These are phyloP conservation scores for Kwoniella botswanensis DNA, from an alignment of 768 basidiomycete genomes.

Conservation along the genomic window DNA sequence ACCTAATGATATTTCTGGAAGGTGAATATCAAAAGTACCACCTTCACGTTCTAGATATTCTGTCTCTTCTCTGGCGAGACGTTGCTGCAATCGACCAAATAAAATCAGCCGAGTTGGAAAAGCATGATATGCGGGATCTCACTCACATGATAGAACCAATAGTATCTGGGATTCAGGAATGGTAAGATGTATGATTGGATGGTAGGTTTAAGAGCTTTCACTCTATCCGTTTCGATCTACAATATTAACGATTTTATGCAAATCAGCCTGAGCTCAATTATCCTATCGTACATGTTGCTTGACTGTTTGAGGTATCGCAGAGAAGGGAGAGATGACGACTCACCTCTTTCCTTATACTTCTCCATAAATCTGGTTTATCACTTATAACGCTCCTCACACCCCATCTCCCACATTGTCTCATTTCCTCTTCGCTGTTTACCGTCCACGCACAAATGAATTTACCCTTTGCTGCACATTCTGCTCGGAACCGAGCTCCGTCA, in stretches of 20 bases:
- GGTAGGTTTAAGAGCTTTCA: slow-evolving; percentile 36
- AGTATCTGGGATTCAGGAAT: slow-evolving; percentile 41
- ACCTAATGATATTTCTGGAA: slow-evolving; percentile 30
- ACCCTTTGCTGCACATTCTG: slow-evolving; percentile 73
- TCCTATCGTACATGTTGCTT: no score
- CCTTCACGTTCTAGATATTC: slow-evolving; percentile 56
- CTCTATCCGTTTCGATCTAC: slow-evolving; percentile 38
- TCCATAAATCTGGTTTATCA: slow-evolving; percentile 56
- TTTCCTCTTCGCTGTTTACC: slow-evolving; percentile 81
- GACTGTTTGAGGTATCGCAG: no score
- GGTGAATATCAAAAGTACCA: slow-evolving; percentile 42
- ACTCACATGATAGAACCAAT: slow-evolving; percentile 44
- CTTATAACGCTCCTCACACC: slow-evolving; percentile 55
- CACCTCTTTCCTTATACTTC: slow-evolving; percentile 47
- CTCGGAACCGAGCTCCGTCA: slow-evolving; percentile 74
- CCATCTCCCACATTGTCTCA: slow-evolving; percentile 59
- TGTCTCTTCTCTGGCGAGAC: slow-evolving; percentile 46
- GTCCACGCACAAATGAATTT: slow-evolving; percentile 96
- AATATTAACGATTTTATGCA: no score
- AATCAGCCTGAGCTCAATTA: no score
- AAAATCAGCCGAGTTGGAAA: neutral
- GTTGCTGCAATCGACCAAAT: slow-evolving; percentile 24
- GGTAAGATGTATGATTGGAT: slow-evolving; percentile 37
- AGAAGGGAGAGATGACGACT: slow-evolving; percentile 16
- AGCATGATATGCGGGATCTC: no score